Conservation (phyloP, 2,329 filamentous ascomycete genomes). For the Plenodomus tracheiphilus region DNA sequence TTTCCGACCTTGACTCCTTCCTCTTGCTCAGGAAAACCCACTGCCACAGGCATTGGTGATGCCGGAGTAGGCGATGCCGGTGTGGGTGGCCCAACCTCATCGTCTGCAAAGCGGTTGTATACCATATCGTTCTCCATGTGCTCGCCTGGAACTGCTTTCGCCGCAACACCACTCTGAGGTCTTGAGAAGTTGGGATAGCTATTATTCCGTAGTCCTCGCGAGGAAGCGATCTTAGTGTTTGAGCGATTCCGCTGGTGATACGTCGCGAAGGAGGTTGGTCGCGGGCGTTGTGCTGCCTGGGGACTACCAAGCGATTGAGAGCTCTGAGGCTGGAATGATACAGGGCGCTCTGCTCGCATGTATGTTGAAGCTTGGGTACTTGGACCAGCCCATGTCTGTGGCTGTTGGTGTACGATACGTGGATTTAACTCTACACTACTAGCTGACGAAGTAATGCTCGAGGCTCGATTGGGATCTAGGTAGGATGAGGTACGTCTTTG, state of each 20-base stretch:
- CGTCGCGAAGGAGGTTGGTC: constrained; percentile 31
- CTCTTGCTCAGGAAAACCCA: constrained; percentile 7
- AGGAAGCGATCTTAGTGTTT: constrained; percentile 34
- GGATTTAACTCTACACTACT: constrained; percentile 19
- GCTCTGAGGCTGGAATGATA: constrained; percentile 19
- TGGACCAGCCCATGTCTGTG: constrained; percentile 18
- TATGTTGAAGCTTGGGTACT: constrained; percentile 6
- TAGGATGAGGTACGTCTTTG: constrained; percentile 19
- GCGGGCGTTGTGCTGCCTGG: constrained; percentile 18
- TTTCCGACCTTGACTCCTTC: constrained; percentile 22
- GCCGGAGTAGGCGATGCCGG: constrained; percentile 15
- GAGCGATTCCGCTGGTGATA: constrained; percentile 29
- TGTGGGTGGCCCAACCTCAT: constrained; percentile 23
- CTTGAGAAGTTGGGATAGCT: constrained; percentile 31
- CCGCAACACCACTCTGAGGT: constrained; percentile 19
- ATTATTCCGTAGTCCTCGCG: constrained; percentile 27
- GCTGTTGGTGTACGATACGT: constrained; percentile 10
- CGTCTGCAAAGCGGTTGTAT: constrained; percentile 19
- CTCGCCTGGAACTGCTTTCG: constrained; percentile 26
- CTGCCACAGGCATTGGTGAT: constrained; percentile 11
- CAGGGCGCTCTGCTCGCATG: constrained; percentile 11
- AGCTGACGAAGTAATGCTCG: constrained; percentile 20
- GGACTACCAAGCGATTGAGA: constrained; percentile 21
- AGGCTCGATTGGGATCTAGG: constrained; percentile 10
- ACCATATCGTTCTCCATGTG: constrained; percentile 26